Percentiles rank a stretch among this genome's conserved stretches.
Conservation (phyloP, 129 eudicot species). For the Tagetes patula region DNA sequence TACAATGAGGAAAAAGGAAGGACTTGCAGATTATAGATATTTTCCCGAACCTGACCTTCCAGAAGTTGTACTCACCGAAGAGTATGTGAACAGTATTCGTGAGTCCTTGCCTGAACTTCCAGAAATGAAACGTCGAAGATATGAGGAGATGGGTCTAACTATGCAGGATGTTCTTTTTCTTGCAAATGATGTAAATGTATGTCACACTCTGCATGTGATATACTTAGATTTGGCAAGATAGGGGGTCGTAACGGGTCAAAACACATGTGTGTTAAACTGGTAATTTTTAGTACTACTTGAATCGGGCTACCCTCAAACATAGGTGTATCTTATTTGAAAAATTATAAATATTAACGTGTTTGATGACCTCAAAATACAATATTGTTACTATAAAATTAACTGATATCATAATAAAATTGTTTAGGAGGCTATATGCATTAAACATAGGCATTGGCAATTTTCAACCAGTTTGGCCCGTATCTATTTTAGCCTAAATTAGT, state of each 20-base stretch:
- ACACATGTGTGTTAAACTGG: neutral
- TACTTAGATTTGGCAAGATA: slow-evolving; percentile 1
- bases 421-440: neutral
- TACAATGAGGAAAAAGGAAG: slow-evolving; percentile 99
- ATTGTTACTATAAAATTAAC: neutral
- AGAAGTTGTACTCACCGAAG: slow-evolving; percentile 63
- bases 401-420: neutral
- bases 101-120: slow-evolving; percentile 89
- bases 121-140: slow-evolving; percentile 82
- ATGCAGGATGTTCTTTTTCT: slow-evolving; percentile 95
- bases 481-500: neutral
- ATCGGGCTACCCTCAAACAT: neutral
- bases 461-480: neutral
- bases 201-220: slow-evolving; percentile 27
- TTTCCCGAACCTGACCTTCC: slow-evolving; percentile 99
- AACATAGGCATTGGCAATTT: neutral
- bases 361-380: neutral
- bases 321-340: neutral
- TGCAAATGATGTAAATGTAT: slow-evolving; percentile 81
- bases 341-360: neutral
- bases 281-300: neutral
- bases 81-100: slow-evolving; percentile 63
- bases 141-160: slow-evolving; percentile 79
- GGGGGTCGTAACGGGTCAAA: neutral
- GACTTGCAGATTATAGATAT: slow-evolving; percentile 94